Evolutionary conservation across 2,329 filamentous ascomycete genomes (phyloP).

Genomic region (Ascochyta clinopodiicola): DNA sequence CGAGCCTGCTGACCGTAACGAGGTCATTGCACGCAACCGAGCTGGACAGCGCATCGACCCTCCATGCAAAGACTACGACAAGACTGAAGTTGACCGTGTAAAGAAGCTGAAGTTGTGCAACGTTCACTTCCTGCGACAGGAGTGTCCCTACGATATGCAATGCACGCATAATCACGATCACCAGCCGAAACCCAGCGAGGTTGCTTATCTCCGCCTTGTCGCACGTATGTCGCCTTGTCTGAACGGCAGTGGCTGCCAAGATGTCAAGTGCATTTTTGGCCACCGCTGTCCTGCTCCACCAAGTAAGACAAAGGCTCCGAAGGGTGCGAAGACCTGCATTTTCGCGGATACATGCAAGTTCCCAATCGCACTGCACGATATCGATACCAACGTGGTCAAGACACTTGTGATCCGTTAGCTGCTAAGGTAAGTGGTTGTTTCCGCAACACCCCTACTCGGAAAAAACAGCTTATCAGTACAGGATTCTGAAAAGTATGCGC

Average conservation of each 20-base stretch:
- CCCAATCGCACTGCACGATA: slow-evolving; percentile 62
- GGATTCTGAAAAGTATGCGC: too few relatives aligned
- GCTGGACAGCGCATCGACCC: slow-evolving; percentile 66
- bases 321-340: slow-evolving; percentile 62
- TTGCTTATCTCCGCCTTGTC: slow-evolving; percentile 62
- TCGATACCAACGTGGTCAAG: slow-evolving; percentile 64
- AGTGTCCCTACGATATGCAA: slow-evolving; percentile 61
- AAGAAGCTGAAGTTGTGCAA: slow-evolving; percentile 71
- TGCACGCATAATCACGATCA: slow-evolving; percentile 65
- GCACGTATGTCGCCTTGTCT: slow-evolving; percentile 69
- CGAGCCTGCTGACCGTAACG: slow-evolving; percentile 37
- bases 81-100: slow-evolving; percentile 64
- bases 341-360: slow-evolving; percentile 67
- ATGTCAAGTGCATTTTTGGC: slow-evolving; percentile 68
- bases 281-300: slow-evolving; percentile 65
- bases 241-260: slow-evolving; percentile 63
- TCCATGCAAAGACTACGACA: slow-evolving; percentile 57
- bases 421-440: neutral
- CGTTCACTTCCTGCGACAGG: slow-evolving; percentile 64
- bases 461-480: too few relatives aligned
- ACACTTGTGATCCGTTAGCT: slow-evolving; percentile 49
- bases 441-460: too few relatives aligned
- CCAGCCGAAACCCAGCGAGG: slow-evolving; percentile 60
- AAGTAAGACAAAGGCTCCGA: slow-evolving; percentile 48
- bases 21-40: slow-evolving; percentile 62